These are phyloP conservation scores for Penicillium herquei DNA, from an alignment of 495 filamentous ascomycete species.

Conservation along the genomic window DNA sequence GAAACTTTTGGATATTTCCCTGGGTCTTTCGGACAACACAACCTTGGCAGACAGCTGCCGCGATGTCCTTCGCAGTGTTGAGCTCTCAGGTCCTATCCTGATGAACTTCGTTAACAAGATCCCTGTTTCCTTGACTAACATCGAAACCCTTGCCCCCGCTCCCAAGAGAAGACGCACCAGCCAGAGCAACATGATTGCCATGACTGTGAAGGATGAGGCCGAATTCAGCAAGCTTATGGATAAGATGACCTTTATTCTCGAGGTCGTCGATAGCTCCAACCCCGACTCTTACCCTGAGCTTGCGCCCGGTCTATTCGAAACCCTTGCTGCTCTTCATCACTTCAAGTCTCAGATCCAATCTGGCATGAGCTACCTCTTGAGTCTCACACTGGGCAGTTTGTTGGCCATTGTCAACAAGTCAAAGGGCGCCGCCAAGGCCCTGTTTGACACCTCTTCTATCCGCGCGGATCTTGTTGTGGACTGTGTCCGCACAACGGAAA, in stretches of 20 bases:
- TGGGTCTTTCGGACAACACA: conserved; percentile 28
- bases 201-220: conserved; percentile 44
- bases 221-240: conserved; percentile 62
- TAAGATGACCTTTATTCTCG: conserved; percentile 81
- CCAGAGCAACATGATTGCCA: conserved; percentile 53
- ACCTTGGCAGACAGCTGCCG: conserved; percentile 54
- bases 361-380: conserved; percentile 83
- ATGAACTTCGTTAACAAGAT: conserved; percentile 66
- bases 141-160: conserved; percentile 62
- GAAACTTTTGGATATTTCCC: conserved; percentile 55
- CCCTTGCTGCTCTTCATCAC: conserved; percentile 79
- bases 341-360: conserved; percentile 69
- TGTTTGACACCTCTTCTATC: conserved; percentile 72
- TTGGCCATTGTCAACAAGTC: conserved; percentile 74
- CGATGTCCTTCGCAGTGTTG: conserved; percentile 64
- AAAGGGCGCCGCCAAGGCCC: conserved; percentile 55
- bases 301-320: conserved; percentile 72
- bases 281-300: conserved; percentile 70
- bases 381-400: conserved; percentile 71
- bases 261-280: conserved; percentile 76
- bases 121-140: conserved; percentile 57
- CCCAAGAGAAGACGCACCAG: conserved; percentile 76
- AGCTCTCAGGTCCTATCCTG: conserved; percentile 69
- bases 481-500: conserved; percentile 84
- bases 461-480: conserved; percentile 85